Evolutionary conservation across 805 yeast genomes (phyloP).

Genomic region (Brettanomyces sp.): DNA sequence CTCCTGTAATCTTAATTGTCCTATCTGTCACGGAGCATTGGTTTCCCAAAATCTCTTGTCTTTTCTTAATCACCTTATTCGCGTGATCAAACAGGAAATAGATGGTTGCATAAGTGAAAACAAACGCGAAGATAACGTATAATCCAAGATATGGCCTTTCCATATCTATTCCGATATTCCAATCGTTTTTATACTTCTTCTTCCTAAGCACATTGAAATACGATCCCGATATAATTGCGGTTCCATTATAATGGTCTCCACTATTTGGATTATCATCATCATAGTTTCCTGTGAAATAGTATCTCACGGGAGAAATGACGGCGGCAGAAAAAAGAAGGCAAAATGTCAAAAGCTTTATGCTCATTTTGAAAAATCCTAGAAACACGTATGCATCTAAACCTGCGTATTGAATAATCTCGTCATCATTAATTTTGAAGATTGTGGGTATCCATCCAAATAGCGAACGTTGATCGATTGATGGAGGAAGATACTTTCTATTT

Average conservation of each 20-base stretch:
- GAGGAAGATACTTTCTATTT: constrained; percentile 41
- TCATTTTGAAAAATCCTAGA: constrained; percentile 82
- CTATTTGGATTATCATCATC: constrained; percentile 36
- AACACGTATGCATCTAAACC: constrained; percentile 94
- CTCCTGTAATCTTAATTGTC: constrained; percentile 80
- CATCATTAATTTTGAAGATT: constrained; percentile 55
- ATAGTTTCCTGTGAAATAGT: constrained; percentile 70
- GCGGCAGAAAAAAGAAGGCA: constrained; percentile 64
- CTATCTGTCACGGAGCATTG: constrained; percentile 88
- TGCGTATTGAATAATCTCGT: constrained; percentile 75
- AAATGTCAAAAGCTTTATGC: constrained; percentile 56
- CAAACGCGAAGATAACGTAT: constrained; percentile 78
- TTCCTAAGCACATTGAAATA: constrained; percentile 6
- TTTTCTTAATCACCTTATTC: constrained; percentile 57
- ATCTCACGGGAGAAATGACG: constrained; percentile 77
- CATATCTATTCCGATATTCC: constrained; percentile 13
- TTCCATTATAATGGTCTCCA: constrained; percentile 17
- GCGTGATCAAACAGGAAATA: constrained; percentile 62
- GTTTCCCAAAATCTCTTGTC: constrained; percentile 75
- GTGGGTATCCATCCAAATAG: constrained; percentile 78
- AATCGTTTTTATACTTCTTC: not conserved
- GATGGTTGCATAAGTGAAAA: constrained; percentile 64
- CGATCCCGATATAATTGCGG: constrained; percentile 20
- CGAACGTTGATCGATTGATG: constrained; percentile 44
- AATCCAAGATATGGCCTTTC: constrained; percentile 66